Evolutionary conservation across 768 basidiomycete species (phyloP).

Genomic region (Lactarius vividus): DNA sequence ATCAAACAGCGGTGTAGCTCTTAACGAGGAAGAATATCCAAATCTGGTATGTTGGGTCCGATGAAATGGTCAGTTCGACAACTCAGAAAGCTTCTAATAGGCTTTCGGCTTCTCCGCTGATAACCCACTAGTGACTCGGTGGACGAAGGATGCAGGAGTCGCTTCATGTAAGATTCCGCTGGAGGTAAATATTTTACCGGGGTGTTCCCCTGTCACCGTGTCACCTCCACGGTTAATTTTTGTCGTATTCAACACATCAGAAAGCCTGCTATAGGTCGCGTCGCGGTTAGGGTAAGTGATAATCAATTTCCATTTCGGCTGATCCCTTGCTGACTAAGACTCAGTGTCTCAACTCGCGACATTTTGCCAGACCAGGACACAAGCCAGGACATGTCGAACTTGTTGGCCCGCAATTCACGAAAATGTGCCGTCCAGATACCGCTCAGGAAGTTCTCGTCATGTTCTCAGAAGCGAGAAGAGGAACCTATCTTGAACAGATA

Average conservation of each 20-base stretch:
- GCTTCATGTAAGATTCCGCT: background rate
- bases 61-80: background rate
- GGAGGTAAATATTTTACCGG: background rate
- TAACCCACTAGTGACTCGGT: background rate
- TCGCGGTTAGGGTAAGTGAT: background rate
- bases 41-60: conserved; percentile 19
- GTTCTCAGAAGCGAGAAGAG: conserved; percentile 25
- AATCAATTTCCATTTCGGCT: background rate
- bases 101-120: background rate
- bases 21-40: conserved; percentile 20
- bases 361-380: background rate
- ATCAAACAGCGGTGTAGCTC: conserved; percentile 6
- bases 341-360: background rate
- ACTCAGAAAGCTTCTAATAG: background rate
- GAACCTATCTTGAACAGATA: conserved; percentile 52
- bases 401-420: conserved; percentile 14
- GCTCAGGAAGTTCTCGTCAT: conserved; percentile 30
- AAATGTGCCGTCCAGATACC: conserved; percentile 11
- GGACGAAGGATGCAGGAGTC: background rate
- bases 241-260: background rate
- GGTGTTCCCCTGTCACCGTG: background rate
- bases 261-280: background rate
- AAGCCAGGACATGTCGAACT: conserved; percentile 12
- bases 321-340: conserved; percentile 16
- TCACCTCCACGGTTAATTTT: no score